Evolutionary conservation across 345 rosid genomes (phyloP), one percentile per base, ranked within the genome.

Genomic region (Turritis glabra): DNA sequence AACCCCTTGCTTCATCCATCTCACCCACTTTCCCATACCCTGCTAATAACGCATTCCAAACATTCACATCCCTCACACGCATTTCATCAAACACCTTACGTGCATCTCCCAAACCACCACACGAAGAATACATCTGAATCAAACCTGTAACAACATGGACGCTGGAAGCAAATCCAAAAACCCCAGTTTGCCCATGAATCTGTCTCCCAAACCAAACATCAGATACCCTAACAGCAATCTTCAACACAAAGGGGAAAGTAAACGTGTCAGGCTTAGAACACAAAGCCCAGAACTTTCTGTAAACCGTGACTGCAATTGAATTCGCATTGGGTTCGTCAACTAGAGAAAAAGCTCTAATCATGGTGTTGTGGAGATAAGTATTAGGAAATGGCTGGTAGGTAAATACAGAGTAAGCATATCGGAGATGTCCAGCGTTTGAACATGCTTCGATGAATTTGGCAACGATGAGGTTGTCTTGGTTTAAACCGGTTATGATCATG

Each of bases 31-130:
- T 86, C 3, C 71, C 85, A 58, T 79, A 89, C 23, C 82, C 87
- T 0, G 82, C 74, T 67, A 90, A 44, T 80, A 88, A 86, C 3
- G 92, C 89, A 67, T 86, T 86, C 93, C 97, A 93, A 53, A 83
- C 54, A 37, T 75, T 69, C 17, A 76, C 85, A n/a, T 79, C 74
- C 8, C 76, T 63, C 0, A 61, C 55, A 64, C 46, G 13, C 80
- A 79, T 52, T 73, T 53, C 84, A 43, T 89, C 88, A 38, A 90
- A 93, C 87, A 88, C 70, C 64, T 83, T 81, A 51, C 84, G 82
- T 5, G 92, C 92, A 75, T 82, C 86, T 7, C 62, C 3, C 32
- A 80, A 33, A 25, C 50, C 47, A 0, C 65, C 81, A 55, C 76
- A 64, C 7, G 83, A 64, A 0, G 79, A 73, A 37, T 89, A 89